Percentiles rank a stretch among this genome's conserved stretches.
phyloP scores from a whole-genome alignment of 2,329 filamentous ascomycete species.

The Plenodomus tracheiphilus region DNA sequence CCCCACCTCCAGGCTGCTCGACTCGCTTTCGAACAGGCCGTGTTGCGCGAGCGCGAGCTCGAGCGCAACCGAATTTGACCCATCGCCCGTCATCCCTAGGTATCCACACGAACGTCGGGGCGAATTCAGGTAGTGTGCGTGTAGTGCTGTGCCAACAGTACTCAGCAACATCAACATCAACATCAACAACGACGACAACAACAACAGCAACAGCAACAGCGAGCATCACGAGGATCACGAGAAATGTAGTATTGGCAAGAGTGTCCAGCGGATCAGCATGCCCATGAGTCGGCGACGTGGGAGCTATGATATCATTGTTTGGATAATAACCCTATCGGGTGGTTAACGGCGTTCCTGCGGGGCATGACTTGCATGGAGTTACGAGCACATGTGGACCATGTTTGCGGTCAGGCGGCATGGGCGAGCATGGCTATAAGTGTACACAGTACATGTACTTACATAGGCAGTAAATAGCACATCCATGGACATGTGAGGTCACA shows the following conservation, averaged over 20 bases:
- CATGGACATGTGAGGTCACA: not conserved
- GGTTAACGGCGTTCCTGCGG: slow-evolving; percentile 12
- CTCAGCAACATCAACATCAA: not conserved
- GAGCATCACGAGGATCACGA: not conserved
- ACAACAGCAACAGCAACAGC: not conserved
- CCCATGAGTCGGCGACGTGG: not conserved
- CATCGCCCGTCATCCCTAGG: no score
- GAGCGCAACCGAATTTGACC: no score
- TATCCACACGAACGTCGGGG: not conserved
- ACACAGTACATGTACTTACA: slow-evolving; percentile 5
- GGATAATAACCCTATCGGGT: slow-evolving; percentile 8
- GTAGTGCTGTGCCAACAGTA: not conserved
- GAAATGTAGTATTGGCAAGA: not conserved
- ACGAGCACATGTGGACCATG: not conserved
- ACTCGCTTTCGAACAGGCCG: not conserved
- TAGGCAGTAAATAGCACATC: not conserved
- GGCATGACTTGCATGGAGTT: not conserved
- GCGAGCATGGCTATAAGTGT: not conserved
- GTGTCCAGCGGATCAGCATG: not conserved
- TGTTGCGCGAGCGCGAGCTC: slow-evolving; percentile 13
- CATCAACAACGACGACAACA: not conserved
- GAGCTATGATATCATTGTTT: slow-evolving; percentile 21
- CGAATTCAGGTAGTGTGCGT: not conserved
- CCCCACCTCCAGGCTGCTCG: not conserved
- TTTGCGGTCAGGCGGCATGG: not conserved